Percentiles rank a stretch among this genome's conserved stretches.
These are phyloP conservation scores for Cercis canadensis DNA, from an alignment of 306 rosid genomes.

Conservation along the genomic window DNA sequence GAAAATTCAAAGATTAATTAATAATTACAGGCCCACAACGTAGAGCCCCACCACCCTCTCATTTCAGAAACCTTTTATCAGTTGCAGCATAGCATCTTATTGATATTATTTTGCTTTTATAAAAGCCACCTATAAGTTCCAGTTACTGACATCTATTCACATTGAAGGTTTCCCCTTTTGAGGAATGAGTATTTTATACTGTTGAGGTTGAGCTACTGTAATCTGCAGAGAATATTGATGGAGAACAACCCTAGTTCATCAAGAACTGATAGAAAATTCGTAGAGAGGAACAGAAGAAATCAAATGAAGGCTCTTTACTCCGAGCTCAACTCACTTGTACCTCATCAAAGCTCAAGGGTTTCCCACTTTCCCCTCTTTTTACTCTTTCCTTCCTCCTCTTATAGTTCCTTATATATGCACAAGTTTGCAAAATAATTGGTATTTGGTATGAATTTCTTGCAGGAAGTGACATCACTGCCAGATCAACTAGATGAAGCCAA, in stretches of 20 bases:
- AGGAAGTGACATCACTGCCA: constrained; percentile 55
- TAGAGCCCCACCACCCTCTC: constrained; percentile 37
- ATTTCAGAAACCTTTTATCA: constrained; percentile 33
- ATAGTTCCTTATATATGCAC: too few species aligned
- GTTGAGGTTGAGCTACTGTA: not conserved
- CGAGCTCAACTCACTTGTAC: constrained; percentile 63
- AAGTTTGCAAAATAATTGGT: too few species aligned
- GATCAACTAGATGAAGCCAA: constrained; percentile 71
- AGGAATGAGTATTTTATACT: not conserved
- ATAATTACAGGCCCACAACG: not conserved
- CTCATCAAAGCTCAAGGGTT: constrained; percentile 61
- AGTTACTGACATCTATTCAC: constrained; percentile 13
- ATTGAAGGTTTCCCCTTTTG: constrained; percentile 8
- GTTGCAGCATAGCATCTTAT: constrained; percentile 8
- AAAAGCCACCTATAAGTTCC: constrained; percentile 30
- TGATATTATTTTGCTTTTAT: constrained; percentile 38
- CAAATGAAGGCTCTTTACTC: constrained; percentile 70
- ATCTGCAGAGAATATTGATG: constrained; percentile 34
- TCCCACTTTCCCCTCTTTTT: not conserved
- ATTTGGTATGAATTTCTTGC: constrained; percentile 12
- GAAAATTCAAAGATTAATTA: too few species aligned
- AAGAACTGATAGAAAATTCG: constrained; percentile 63
- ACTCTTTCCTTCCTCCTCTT: not conserved
- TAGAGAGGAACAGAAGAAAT: constrained; percentile 69
- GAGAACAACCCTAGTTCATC: constrained; percentile 65